A percentile compares a stretch with the other conserved stretches of the same genome.
Conservation (phyloP, 163 green algal genomes). For the Volvox carteri region DNA sequence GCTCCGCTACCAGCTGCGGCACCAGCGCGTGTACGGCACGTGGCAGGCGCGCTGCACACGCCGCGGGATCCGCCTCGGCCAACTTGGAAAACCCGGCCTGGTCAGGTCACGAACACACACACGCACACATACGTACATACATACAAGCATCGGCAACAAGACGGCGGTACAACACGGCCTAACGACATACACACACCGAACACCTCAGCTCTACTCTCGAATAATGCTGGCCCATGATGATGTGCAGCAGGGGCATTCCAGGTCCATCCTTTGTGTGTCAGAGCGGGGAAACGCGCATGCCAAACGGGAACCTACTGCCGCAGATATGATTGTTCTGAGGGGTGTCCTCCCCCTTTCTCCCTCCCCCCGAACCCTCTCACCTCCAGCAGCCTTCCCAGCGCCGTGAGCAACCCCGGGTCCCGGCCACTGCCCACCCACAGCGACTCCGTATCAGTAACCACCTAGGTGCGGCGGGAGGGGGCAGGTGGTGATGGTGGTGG, state of each 20-base stretch:
- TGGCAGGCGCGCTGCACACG: slow-evolving; percentile 67
- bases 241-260: no score
- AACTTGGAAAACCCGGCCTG: slow-evolving; percentile 60
- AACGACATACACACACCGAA: no score
- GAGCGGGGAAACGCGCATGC: no score
- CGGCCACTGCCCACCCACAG: slow-evolving; percentile 72
- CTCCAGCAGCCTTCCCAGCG: slow-evolving; percentile 54
- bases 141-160: no score
- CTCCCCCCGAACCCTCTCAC: background rate
- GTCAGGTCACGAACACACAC: background rate
- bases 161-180: no score
- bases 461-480: no score
- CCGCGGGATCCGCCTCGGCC: slow-evolving; percentile 57
- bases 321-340: no score
- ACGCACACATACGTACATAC: background rate
- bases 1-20: slow-evolving; percentile 78
- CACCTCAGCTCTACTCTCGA: no score
- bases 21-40: slow-evolving; percentile 76
- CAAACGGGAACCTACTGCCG: no score
- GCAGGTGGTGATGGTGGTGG: no score
- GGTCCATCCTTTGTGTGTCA: no score
- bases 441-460: slow-evolving; percentile 68
- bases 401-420: slow-evolving; percentile 72
- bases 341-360: background rate
- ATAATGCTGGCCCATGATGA: no score